Percentiles rank a stretch among this genome's conserved stretches.
These are phyloP conservation scores for Solanum megistacrolobum DNA, from an alignment of 257 asterid species.

Conservation along the genomic window DNA sequence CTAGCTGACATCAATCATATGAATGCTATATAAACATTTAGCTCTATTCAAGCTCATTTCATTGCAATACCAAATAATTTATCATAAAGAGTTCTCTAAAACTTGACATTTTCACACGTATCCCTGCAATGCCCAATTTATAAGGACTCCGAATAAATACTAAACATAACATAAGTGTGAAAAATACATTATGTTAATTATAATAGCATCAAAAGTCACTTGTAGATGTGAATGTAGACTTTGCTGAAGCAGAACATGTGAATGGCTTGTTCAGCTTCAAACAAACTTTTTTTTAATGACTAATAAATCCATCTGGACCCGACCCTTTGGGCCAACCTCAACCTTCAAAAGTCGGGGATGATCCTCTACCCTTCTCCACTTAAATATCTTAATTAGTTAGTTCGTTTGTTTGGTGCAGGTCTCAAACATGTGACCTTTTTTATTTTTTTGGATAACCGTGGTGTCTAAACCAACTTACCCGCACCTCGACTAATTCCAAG, in stretches of 20 bases:
- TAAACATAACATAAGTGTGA: neutral
- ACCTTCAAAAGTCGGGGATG: neutral
- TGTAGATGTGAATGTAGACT: neutral
- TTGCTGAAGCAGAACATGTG: neutral
- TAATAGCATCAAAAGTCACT: neutral
- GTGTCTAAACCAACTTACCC: neutral
- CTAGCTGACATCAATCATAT: neutral
- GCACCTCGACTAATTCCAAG: neutral
- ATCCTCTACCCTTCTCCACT: neutral
- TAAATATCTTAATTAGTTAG: neutral
- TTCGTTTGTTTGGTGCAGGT: neutral
- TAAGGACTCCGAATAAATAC: neutral
- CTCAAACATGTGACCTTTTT: neutral
- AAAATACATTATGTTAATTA: neutral
- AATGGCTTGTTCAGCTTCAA: neutral
- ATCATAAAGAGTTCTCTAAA: neutral
- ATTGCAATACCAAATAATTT: neutral
- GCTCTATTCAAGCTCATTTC: neutral
- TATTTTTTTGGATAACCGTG: neutral
- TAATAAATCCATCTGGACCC: neutral
- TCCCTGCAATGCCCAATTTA: neutral
- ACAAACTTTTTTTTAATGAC: neutral
- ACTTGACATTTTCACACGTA: neutral
- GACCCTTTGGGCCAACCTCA: neutral
- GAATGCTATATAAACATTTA: neutral